A percentile compares a stretch with the other conserved stretches of the same genome.
phyloP scores from a whole-genome alignment of 495 filamentous ascomycete genomes.

The Mycothermus thermophilus region DNA sequence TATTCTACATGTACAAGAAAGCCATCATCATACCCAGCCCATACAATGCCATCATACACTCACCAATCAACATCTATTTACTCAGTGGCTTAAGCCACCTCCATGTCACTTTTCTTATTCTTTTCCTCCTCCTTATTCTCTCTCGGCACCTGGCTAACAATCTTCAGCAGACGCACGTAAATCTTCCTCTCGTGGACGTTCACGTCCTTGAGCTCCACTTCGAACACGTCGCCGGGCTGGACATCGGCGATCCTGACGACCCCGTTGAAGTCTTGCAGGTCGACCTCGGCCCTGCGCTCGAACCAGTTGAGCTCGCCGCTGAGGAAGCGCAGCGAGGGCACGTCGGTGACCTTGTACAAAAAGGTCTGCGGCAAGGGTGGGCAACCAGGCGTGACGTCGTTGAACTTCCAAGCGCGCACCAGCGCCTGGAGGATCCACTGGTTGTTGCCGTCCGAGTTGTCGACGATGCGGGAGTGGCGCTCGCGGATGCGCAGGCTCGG shows the following conservation, averaged over 20 bases:
- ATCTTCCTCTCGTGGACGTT: slow-evolving; percentile 39
- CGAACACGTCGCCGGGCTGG: slow-evolving; percentile 38
- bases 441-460: slow-evolving; percentile 19
- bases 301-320: slow-evolving; percentile 28
- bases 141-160: slow-evolving; percentile 1
- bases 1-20: no score
- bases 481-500: slow-evolving; percentile 39
- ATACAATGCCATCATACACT: no score
- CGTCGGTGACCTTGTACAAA: slow-evolving; percentile 31
- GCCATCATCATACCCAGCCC: no score
- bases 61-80: no score
- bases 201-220: slow-evolving; percentile 44
- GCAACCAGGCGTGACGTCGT: slow-evolving; percentile 29
- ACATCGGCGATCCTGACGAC: slow-evolving; percentile 22
- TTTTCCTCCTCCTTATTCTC: no score
- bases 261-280: slow-evolving; percentile 19
- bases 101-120: no score
- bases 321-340: slow-evolving; percentile 7
- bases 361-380: slow-evolving; percentile 52
- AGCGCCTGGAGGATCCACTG: slow-evolving; percentile 57
- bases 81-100: no score
- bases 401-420: slow-evolving; percentile 61
- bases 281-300: slow-evolving; percentile 18
- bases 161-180: slow-evolving; percentile 36
- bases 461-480: slow-evolving; percentile 20